Evolutionary conservation across 805 yeast genomes (phyloP), one percentile per base, ranked within the genome.

Genomic region (Lipomyces oligophaga): DNA sequence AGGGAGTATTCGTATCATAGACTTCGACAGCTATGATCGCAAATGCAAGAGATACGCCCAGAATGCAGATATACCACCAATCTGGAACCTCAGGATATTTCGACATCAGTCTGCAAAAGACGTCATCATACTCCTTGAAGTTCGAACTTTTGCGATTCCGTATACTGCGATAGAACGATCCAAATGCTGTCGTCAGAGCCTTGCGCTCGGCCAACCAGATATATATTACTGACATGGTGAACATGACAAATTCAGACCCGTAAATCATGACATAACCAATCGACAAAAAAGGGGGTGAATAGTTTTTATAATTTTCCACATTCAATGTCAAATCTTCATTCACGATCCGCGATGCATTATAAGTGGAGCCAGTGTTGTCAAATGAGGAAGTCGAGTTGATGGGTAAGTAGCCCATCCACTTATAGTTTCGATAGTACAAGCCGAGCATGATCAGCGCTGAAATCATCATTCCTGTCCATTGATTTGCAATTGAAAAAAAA

Each of bases 51-150:
- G 73, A 64, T 34, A 75, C 63, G 1, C 69, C 52, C 5, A 78
- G 67, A 26, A 80, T 67, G 8, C 67, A 3, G 7, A 36, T 4
- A 22, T 22, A 46, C 44, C 51, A 42, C 47, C 46, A 41, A n/a
- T 49, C 51, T 1, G 94, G 93, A 20, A 80, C 85, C 54, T 82
- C 87, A 31, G 73, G 73, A 61, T 82, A 81, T 45, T 64, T 67
- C 36, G 56, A 59, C 78, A 77, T 78, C 57, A 77, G 71, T 49
- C 80, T 71, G 5, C 84, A 69, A 44, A 79, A 18, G 6, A 45
- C 43, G 31, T 50, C 55, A 7, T 80, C 80, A 28, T 80, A 76
- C 68, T 84, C 88, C 20, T 79, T 85, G 54, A 81, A 45, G 15
- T 16, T 15, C 5, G 34, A 31, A 34, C 38, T 5, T 25, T 21